phyloP scores from a whole-genome alignment of 1,139 yeast genomes.

The Saccharomyces hybrid region DNA sequence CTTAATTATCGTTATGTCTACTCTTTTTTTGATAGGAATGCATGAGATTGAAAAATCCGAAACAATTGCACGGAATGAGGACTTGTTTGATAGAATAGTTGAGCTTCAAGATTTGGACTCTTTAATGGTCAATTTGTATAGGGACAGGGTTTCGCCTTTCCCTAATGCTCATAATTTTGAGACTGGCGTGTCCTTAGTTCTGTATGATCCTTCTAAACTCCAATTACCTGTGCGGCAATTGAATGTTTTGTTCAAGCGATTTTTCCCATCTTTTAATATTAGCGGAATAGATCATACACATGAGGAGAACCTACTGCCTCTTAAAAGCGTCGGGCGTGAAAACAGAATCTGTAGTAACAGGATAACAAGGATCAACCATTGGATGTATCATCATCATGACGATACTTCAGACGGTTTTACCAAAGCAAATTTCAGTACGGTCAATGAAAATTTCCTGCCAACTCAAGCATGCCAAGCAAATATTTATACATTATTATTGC shows the following conservation, averaged over 20 bases:
- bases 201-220: constrained; percentile 5
- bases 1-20: constrained; percentile 8
- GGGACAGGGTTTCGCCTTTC: constrained; percentile 11
- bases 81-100: constrained; percentile 9
- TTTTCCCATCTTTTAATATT: constrained; percentile 22
- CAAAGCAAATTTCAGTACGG: not conserved
- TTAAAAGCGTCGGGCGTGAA: constrained; percentile 7
- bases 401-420: constrained; percentile 1
- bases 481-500: constrained; percentile 2
- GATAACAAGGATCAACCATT: constrained; percentile 19
- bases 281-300: constrained; percentile 9
- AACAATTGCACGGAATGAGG: not conserved
- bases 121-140: constrained; percentile 10
- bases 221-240: constrained; percentile 10
- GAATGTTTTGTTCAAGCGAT: constrained; percentile 11
- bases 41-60: constrained; percentile 1
- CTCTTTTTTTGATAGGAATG: constrained; percentile 10
- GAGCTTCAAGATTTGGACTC: constrained; percentile 5
- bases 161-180: constrained; percentile 16
- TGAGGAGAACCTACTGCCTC: constrained; percentile 1
- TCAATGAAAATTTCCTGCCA: not conserved
- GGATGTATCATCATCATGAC: constrained; percentile 22
- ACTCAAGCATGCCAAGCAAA: not conserved
- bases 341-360: constrained; percentile 11
- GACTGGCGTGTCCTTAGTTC: constrained; percentile 11